phyloP scores from a whole-genome alignment of 2,329 filamentous ascomycete genomes.

The Fusarium sp. region DNA sequence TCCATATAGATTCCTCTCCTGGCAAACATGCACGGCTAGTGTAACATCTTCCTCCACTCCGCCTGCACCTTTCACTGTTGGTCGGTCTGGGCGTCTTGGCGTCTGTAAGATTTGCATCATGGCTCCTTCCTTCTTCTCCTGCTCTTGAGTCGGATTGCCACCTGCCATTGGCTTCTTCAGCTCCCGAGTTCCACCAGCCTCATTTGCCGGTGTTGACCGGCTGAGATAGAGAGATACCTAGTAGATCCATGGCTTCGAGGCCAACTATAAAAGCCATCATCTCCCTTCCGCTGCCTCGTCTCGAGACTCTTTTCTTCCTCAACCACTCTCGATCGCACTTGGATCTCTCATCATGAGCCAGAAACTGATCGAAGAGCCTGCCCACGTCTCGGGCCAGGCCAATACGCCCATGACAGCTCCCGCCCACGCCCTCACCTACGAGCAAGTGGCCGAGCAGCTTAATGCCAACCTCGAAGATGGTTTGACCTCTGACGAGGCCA shows the following conservation, averaged over 20 bases:
- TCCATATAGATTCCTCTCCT: slow-evolving; percentile 22
- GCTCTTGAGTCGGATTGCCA: not conserved
- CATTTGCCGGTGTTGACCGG: not conserved
- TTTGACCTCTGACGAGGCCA: slow-evolving; percentile 50
- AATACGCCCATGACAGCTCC: slow-evolving; percentile 40
- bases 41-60: not conserved
- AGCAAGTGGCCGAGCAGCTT: slow-evolving; percentile 34
- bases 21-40: not conserved
- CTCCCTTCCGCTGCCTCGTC: not conserved
- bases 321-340: not conserved
- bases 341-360: slow-evolving; percentile 24
- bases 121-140: not conserved
- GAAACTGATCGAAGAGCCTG: slow-evolving; percentile 15
- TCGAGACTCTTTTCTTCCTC: not conserved
- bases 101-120: slow-evolving; percentile 9
- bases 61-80: not conserved
- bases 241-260: not conserved
- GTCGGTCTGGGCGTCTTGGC: slow-evolving; percentile 31
- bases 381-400: slow-evolving; percentile 40
- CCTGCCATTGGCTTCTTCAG: not conserved
- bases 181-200: not conserved
- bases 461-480: slow-evolving; percentile 25
- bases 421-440: slow-evolving; percentile 34
- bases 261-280: slow-evolving; percentile 1
- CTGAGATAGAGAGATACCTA: not conserved